Percentiles rank a stretch among this genome's conserved stretches.
phyloP scores from a whole-genome alignment of 129 eudicot species.

The Erigeron canadensis region DNA sequence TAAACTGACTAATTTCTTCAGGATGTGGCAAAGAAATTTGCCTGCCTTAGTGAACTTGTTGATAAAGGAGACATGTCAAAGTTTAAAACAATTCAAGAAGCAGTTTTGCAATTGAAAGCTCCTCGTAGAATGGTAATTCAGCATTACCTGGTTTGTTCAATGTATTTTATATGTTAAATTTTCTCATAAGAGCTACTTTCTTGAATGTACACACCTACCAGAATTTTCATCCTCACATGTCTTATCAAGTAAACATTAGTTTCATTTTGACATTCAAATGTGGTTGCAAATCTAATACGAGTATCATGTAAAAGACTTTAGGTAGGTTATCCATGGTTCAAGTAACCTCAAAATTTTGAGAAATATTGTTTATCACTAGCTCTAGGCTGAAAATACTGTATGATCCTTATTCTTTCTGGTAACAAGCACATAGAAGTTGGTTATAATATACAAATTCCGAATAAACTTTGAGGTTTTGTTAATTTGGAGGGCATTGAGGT shows the following conservation, averaged over 20 bases:
- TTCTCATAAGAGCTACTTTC: background rate
- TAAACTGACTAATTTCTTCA: conserved; percentile 25
- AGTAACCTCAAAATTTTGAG: background rate
- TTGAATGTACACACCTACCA: background rate
- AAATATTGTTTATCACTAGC: background rate
- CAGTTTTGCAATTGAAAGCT: conserved; percentile 48
- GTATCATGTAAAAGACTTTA: too few species aligned
- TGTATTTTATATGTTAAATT: conserved; percentile 3
- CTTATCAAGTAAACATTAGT: background rate
- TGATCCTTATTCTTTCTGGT: background rate
- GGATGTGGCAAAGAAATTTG: conserved; percentile 44
- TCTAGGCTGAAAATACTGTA: conserved; percentile 5
- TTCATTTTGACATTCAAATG: background rate
- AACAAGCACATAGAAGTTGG: background rate
- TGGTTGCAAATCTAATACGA: too few species aligned
- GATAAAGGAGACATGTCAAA: conserved; percentile 43
- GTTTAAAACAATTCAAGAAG: conserved; percentile 39
- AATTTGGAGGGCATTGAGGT: conserved; percentile 42
- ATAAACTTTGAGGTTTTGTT: background rate
- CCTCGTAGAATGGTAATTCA: conserved; percentile 45
- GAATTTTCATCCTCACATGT: too few species aligned
- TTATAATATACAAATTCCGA: conserved; percentile 7
- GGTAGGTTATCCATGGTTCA: background rate
- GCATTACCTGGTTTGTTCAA: background rate
- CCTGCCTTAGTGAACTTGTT: conserved; percentile 29